Percentiles rank a stretch among this genome's conserved stretches.
Evolutionary conservation across 2,329 filamentous ascomycete genomes (phyloP).

Genomic region (Fusarium solani-melongenae): DNA sequence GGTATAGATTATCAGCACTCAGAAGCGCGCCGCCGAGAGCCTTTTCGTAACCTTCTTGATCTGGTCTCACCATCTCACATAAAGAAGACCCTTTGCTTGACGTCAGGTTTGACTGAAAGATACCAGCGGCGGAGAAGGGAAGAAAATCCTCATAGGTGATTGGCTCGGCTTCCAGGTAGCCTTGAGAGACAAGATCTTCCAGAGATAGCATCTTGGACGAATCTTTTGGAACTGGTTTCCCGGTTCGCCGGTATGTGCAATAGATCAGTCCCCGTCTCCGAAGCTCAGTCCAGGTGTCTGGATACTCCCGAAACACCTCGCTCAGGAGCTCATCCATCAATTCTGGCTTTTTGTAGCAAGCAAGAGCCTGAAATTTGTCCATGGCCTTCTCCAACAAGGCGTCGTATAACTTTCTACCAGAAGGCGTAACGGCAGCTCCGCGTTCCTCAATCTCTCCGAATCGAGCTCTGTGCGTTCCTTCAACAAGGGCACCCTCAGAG

Average conservation of each 20-base stretch:
- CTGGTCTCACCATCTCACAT: neutral
- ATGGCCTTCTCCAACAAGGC: conserved; percentile 50
- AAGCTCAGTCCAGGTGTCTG: conserved; percentile 55
- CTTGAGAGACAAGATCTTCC: conserved; percentile 47
- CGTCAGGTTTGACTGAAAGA: conserved; percentile 59
- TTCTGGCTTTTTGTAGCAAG: neutral
- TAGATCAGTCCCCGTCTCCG: conserved; percentile 52
- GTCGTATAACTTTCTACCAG: conserved; percentile 60
- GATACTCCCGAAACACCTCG: conserved; percentile 50
- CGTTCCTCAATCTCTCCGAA: conserved; percentile 66
- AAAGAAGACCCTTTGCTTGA: neutral
- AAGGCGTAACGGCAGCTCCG: conserved; percentile 59
- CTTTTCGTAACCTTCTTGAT: conserved; percentile 2
- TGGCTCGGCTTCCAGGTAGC: conserved; percentile 51
- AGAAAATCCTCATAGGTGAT: conserved; percentile 67
- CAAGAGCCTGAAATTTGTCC: neutral
- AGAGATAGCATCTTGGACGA: conserved; percentile 18
- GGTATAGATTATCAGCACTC: conserved; percentile 11
- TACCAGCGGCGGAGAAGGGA: conserved; percentile 63
- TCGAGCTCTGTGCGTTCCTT: conserved; percentile 58
- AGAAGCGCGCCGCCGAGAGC: conserved; percentile 1
- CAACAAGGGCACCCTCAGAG: conserved; percentile 30
- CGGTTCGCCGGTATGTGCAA: conserved; percentile 46
- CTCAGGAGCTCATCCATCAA: conserved; percentile 38
- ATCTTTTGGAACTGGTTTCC: neutral